Base-by-base conservation (phyloP, 805 yeast species). In the Debaryomyces tyrocola region DNA sequence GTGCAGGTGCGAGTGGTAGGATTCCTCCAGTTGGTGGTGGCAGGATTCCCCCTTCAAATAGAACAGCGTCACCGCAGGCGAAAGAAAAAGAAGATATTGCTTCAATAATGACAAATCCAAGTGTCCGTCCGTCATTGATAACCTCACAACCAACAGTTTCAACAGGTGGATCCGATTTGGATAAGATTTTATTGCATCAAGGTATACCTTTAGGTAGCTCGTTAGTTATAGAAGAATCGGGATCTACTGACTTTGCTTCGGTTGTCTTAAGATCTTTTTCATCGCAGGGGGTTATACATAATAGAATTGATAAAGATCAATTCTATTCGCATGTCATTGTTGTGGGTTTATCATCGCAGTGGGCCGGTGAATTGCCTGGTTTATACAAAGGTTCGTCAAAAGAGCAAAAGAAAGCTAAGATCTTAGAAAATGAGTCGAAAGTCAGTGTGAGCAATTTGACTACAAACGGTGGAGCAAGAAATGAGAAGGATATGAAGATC, bases 161-260 rank as follows among this genome's bases (percentile, higher is more conserved):
- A 1, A 85, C 96, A 0, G 97, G 97, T 1, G 77, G 85, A 20
- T 61, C 74, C 6, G 91, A 89, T 58, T 63, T 92, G 18, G 98
- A 92, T 63, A 80, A 75, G 52, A 65, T 88, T 3, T 60, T 92
- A 43, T 80, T 78, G 1, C 98, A 92, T 63, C 85, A 81, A 46
- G 99, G 99, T 0, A 62, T 91, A 12, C 98, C 98, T 1, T 54
- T 88, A 10, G 96, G 96, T 1, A 66, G 74, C 9, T 76, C 87
- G 5, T 59, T 90, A 33, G 62, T 91, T 11, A 61, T 92, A 4
- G 92, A 89, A 62, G 98, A 92, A 60, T 78, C 80, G 12, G 94
- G 96, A 0, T 84, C 92, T 6, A 92, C 98, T 0, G 97, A 92
- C 59, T 92, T 90, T 59, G 76, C 87, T 6, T 78, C 90, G 5